A percentile compares a stretch with the other conserved stretches of the same genome.
Conservation (phyloP, 2,329 filamentous ascomycete genomes). For the Pestalotiopsis sp. region DNA sequence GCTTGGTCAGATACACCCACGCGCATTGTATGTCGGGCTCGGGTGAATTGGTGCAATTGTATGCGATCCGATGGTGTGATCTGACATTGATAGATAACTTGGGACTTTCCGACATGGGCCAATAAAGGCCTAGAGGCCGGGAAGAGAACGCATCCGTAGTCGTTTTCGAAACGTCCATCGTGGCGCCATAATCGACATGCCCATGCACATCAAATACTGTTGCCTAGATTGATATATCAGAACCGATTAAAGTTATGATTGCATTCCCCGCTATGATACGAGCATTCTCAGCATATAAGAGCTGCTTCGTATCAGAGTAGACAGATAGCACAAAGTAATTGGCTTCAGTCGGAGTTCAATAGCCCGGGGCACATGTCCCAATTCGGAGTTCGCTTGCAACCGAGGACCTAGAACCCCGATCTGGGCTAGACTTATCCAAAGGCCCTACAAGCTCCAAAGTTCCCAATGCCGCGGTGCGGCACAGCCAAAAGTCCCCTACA, state of each 20-base stretch:
- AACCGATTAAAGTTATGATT: neutral
- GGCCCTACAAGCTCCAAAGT: neutral
- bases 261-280: neutral
- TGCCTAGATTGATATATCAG: neutral
- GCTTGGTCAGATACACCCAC: neutral
- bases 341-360: neutral
- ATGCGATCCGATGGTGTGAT: neutral
- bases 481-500: neutral
- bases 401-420: neutral
- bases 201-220: neutral
- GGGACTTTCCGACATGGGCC: neutral
- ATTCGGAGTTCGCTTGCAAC: conserved; percentile 4
- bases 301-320: neutral
- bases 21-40: neutral
- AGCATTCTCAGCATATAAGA: neutral
- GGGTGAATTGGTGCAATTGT: neutral
- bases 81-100: neutral
- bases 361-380: neutral
- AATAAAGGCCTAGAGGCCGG: neutral
- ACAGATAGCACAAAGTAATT: neutral
- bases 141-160: neutral
- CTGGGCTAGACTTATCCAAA: neutral
- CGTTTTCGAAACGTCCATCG: neutral
- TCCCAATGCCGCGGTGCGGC: conserved; percentile 1
- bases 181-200: neutral